A percentile compares a stretch with the other conserved stretches of the same genome.
phyloP scores from a whole-genome alignment of 441 rosid species.

The Syzygium syzygioides region DNA sequence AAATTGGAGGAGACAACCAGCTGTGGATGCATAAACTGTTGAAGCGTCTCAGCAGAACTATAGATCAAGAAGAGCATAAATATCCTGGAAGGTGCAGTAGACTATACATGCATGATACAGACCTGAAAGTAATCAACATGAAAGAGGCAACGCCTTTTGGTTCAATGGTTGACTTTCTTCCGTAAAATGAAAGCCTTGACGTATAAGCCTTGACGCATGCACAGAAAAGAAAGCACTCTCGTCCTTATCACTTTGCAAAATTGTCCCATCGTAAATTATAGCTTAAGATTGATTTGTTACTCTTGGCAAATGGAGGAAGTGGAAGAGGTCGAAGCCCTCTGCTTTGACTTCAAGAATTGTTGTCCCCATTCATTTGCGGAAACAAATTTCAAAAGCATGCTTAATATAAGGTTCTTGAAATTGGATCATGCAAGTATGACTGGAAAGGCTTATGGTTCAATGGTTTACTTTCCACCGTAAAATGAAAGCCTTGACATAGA shows the following conservation, averaged over 20 bases:
- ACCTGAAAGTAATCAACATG: neutral
- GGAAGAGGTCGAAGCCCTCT: neutral
- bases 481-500: neutral
- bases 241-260: neutral
- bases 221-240: neutral
- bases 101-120: neutral
- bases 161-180: neutral
- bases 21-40: neutral
- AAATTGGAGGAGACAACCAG: neutral
- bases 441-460: neutral
- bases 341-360: neutral
- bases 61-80: neutral
- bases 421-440: neutral
- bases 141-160: neutral
- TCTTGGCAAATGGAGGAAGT: neutral
- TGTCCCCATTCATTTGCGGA: neutral
- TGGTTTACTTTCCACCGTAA: neutral
- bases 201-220: neutral
- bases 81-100: neutral
- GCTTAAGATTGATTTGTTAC: neutral
- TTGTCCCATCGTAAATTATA: neutral
- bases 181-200: neutral
- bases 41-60: neutral
- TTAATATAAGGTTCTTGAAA: neutral
- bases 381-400: neutral